phyloP scores from a whole-genome alignment of 148 eudicot genomes.

The Camellia lanceoleosa region DNA sequence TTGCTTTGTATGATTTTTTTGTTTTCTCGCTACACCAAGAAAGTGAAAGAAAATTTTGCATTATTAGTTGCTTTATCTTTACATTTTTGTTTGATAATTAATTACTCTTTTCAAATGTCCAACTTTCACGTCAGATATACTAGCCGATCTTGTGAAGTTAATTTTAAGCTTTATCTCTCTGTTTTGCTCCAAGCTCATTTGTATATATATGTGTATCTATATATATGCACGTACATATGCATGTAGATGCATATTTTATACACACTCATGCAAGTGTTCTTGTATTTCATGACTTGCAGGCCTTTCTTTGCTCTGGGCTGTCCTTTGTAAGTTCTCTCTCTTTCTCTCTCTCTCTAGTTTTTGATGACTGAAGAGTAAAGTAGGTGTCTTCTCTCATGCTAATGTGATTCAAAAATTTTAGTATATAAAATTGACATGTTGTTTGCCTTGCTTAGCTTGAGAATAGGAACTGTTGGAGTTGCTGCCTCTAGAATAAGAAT shows the following conservation, averaged over 20 bases:
- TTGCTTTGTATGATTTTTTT: not conserved
- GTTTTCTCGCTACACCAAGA: not conserved
- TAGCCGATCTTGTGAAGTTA: not conserved
- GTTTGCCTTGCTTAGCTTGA: too few species aligned
- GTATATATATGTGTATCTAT: not conserved
- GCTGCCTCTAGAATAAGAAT: too few species aligned
- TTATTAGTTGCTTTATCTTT: not conserved
- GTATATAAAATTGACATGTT: not conserved
- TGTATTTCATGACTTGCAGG: conserved; percentile 20
- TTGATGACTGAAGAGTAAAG: not conserved
- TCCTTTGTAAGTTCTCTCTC: conserved; percentile 25
- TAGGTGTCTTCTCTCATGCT: too few species aligned
- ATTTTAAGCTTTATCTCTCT: not conserved
- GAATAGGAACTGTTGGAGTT: too few species aligned
- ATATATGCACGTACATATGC: not conserved
- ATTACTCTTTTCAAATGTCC: not conserved
- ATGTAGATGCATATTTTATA: not conserved
- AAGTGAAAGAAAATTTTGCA: not conserved
- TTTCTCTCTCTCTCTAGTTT: not conserved
- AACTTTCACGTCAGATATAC: not conserved
- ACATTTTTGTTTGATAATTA: not conserved
- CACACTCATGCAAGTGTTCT: too few species aligned
- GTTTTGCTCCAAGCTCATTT: not conserved
- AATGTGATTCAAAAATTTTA: not conserved
- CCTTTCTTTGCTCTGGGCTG: conserved; percentile 26